Conservation (phyloP, 305 asterid species). For the Fraxinus albicans region DNA sequence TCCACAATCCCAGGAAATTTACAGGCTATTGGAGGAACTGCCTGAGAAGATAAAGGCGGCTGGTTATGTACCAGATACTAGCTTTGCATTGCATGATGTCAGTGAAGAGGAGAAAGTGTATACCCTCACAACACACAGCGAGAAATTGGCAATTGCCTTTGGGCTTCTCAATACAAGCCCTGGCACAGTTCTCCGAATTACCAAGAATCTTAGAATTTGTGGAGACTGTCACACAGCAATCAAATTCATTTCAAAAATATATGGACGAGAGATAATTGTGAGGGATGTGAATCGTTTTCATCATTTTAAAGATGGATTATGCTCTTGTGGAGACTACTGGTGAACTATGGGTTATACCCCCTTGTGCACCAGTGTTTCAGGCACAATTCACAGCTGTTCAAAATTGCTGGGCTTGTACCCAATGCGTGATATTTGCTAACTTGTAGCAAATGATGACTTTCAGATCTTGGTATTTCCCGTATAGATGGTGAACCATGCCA, state of each 20-base stretch:
- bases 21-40: constrained; percentile 51
- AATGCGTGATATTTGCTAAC: not conserved
- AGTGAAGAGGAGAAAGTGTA: constrained; percentile 75
- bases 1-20: constrained; percentile 42
- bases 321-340: constrained; percentile 85
- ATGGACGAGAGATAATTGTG: constrained; percentile 61
- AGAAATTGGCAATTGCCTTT: constrained; percentile 77
- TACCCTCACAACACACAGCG: constrained; percentile 56
- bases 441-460: not conserved
- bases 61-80: constrained; percentile 66
- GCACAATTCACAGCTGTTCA: not conserved
- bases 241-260: constrained; percentile 54
- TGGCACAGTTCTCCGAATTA: constrained; percentile 50
- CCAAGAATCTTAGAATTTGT: constrained; percentile 79
- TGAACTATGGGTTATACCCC: constrained; percentile 21
- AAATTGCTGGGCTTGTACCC: not conserved
- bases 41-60: constrained; percentile 59
- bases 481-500: not conserved
- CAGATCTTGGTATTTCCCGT: not conserved
- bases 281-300: constrained; percentile 82
- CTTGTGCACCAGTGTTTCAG: not conserved
- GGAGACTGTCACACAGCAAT: constrained; percentile 73
- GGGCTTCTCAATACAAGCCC: constrained; percentile 61
- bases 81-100: constrained; percentile 67
- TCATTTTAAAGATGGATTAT: constrained; percentile 60